Base-by-base conservation (phyloP, 371 early-diverging fungal genomes). In the Lichtheimia corymbifera region DNA sequence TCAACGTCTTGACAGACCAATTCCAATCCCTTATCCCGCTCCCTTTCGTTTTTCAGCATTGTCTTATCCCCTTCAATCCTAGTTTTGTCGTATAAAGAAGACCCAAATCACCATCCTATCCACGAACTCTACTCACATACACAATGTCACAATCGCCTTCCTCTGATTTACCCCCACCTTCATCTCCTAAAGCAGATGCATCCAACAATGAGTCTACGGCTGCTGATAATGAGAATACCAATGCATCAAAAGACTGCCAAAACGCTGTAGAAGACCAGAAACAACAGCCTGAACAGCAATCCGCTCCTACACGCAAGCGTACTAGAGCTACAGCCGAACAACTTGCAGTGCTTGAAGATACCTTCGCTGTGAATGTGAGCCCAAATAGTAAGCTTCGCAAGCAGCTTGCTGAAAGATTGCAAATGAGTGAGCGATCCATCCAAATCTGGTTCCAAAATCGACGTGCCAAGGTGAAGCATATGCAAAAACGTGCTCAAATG, bases 371-470 rank as follows among this genome's bases (percentile, higher is more conserved):
- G 15, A 85, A 92, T 74, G 80, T 84, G 63, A 72, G 87, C 25
- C 92, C 92, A 28, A 89, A 89, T 57, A 87, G 86, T 40, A 89
- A 91, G 60, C 80, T 93, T 54, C 89, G 98, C 58, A 92, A 91
- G 69, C 86, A 87, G 41, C 81, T 98, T 12, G 89, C 94, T 24
- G 85, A 86, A 61, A 88, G 92, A 67, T 84, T 98, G 25, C 84
- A 89, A 55, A 96, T 97, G 96, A 92, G 93, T 43, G 89, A 89
- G 55, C 84, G 94, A 66, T 88, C 94, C 4, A 94, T 99, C 58
- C 97, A 98, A 74, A 95, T 98, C 61, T 98, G 99, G 99, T 99
- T 99, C 83, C 99, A 99, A 74, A 99, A 99, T 84, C 85, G 95
- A 72, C 85, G 99, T 62, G 96, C 97, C 13, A 96, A 95, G 73